Percentiles rank a stretch among this genome's conserved stretches.
These are phyloP conservation scores for Sporothrix mexicana DNA, from an alignment of 2,329 filamentous ascomycete genomes.

Conservation along the genomic window DNA sequence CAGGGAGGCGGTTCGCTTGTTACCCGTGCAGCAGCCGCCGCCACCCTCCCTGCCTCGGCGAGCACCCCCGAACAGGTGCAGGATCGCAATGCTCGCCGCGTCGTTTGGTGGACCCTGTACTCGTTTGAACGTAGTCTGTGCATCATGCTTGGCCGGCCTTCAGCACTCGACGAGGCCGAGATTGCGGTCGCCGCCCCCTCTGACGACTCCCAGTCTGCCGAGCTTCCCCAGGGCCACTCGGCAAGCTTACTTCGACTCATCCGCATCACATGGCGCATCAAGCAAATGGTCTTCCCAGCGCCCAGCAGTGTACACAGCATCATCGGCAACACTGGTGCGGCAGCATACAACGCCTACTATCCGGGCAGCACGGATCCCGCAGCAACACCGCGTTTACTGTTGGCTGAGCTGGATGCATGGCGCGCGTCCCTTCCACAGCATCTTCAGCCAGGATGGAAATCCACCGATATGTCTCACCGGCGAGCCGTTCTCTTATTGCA, in stretches of 20 bases:
- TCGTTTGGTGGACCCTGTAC: slow-evolving; percentile 47
- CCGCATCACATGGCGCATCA: slow-evolving; percentile 36
- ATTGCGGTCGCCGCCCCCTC: slow-evolving; percentile 45
- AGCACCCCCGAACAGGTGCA: slow-evolving; percentile 34
- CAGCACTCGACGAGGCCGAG: slow-evolving; percentile 49
- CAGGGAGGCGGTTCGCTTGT: background rate
- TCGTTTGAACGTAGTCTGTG: slow-evolving; percentile 49
- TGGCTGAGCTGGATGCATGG: slow-evolving; percentile 48
- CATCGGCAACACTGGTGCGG: background rate
- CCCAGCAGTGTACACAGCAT: slow-evolving; percentile 23
- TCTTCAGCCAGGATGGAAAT: slow-evolving; percentile 50
- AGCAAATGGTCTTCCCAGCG: slow-evolving; percentile 35
- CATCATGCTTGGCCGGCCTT: slow-evolving; percentile 49
- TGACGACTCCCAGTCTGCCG: slow-evolving; percentile 39
- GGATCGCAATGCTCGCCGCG: slow-evolving; percentile 44
- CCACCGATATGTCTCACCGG: slow-evolving; percentile 48
- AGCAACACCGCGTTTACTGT: slow-evolving; percentile 30
- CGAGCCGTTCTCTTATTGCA: slow-evolving; percentile 49
- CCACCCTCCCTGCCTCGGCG: background rate
- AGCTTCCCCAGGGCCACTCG: slow-evolving; percentile 32
- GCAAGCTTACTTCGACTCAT: slow-evolving; percentile 32
- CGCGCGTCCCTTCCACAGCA: slow-evolving; percentile 43
- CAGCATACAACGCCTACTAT: background rate
- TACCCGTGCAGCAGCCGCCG: background rate
- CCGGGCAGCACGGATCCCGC: slow-evolving; percentile 6